A percentile compares a stretch with the other conserved stretches of the same genome.
Conservation (phyloP, 331 rosid species). For the Acacia concinna region DNA sequence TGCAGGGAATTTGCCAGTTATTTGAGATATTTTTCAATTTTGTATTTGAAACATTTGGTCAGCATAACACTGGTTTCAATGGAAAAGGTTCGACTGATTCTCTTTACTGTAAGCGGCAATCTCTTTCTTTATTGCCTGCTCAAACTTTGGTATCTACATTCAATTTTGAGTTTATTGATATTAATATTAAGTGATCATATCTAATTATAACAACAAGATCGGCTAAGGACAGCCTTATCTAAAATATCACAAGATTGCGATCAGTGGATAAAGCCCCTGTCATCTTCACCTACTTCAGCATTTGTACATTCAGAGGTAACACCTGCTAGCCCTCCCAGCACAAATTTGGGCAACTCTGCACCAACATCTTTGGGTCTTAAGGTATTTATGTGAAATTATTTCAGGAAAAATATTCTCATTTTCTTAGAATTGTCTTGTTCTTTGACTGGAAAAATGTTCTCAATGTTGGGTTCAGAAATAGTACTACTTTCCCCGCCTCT, state of each 20-base stretch:
- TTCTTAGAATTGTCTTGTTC: constrained; percentile 25
- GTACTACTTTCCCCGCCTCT: neutral
- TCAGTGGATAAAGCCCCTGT: constrained; percentile 68
- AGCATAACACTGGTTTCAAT: constrained; percentile 59
- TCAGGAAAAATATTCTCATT: neutral
- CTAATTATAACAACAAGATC: constrained; percentile 61
- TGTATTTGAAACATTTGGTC: constrained; percentile 85
- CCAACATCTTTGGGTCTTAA: constrained; percentile 73
- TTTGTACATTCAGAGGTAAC: constrained; percentile 63
- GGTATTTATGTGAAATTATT: constrained; percentile 50
- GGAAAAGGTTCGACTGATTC: constrained; percentile 68
- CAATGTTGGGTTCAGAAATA: constrained; percentile 3
- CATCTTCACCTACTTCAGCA: constrained; percentile 63
- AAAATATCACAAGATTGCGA: constrained; percentile 83
- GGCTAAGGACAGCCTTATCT: constrained; percentile 79
- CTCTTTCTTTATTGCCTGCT: constrained; percentile 29
- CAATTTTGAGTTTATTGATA: constrained; percentile 31
- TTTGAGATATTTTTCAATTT: constrained; percentile 76
- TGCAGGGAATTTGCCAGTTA: constrained; percentile 98
- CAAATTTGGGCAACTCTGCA: constrained; percentile 50
- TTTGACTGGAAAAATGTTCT: no score
- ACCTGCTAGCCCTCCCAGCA: constrained; percentile 59
- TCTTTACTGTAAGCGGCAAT: constrained; percentile 60
- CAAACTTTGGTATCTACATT: constrained; percentile 21
- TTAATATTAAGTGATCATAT: constrained; percentile 29